Percentiles rank a stretch among this genome's conserved stretches.
Conservation (phyloP, 768 basidiomycete species). For the Clitopilus hobsonii region DNA sequence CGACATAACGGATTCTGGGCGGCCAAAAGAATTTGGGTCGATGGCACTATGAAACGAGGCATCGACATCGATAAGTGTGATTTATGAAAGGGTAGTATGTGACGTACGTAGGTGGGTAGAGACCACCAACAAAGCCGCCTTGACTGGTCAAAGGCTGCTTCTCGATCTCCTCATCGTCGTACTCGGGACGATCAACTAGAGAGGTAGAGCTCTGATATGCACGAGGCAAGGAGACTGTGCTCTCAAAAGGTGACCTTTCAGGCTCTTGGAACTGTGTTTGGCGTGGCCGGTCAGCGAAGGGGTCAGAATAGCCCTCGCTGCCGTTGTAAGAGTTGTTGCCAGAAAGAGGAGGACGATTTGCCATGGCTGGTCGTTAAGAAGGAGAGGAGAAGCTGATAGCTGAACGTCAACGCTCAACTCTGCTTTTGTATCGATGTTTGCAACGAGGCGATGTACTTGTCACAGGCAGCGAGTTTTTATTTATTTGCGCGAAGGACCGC, state of each 20-base stretch:
- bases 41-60: slow-evolving; percentile 27
- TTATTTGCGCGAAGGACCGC: slow-evolving; percentile 1
- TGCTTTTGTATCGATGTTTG: slow-evolving; percentile 15
- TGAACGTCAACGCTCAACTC: slow-evolving; percentile 16
- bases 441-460: slow-evolving; percentile 15
- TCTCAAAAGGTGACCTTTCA: slow-evolving; percentile 32
- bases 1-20: slow-evolving; percentile 48
- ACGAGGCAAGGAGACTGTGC: slow-evolving; percentile 29
- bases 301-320: slow-evolving; percentile 47
- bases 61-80: slow-evolving; percentile 6
- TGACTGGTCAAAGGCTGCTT: slow-evolving; percentile 70
- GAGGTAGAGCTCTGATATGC: slow-evolving; percentile 57
- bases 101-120: slow-evolving; percentile 73
- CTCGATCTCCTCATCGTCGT: slow-evolving; percentile 69
- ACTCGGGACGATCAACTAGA: slow-evolving; percentile 40
- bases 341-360: slow-evolving; percentile 32
- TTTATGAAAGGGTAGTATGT: slow-evolving; percentile 1
- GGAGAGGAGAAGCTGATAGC: slow-evolving; percentile 11
- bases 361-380: slow-evolving; percentile 20
- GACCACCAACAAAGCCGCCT: slow-evolving; percentile 46
- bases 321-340: slow-evolving; percentile 25
- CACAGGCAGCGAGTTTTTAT: neutral
- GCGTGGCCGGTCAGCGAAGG: slow-evolving; percentile 67
- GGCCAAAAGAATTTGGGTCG: slow-evolving; percentile 60
- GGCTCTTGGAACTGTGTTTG: slow-evolving; percentile 61